Evolutionary conservation across 2,329 filamentous ascomycete species (phyloP).

Genomic region (Monosporascus sp.): DNA sequence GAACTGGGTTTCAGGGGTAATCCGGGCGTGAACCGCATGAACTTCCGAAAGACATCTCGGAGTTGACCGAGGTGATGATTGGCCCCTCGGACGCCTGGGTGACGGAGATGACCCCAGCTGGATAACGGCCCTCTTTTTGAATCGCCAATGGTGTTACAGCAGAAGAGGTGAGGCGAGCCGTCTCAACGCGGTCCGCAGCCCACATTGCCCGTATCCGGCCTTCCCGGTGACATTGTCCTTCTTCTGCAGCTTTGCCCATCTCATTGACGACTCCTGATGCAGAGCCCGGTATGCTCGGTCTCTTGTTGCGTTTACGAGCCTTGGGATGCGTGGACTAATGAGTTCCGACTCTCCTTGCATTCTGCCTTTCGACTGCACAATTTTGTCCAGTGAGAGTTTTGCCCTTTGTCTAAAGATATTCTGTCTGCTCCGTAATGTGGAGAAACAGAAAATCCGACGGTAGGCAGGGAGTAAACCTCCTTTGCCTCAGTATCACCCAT

Average conservation of each 20-base stretch:
- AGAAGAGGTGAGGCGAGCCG: slow-evolving; percentile 22
- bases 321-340: slow-evolving; percentile 2
- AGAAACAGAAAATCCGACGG: neutral
- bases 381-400: neutral
- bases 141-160: slow-evolving; percentile 7
- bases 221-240: slow-evolving; percentile 23
- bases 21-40: neutral
- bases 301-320: slow-evolving; percentile 6
- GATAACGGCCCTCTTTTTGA: neutral
- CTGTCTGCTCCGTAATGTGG: neutral
- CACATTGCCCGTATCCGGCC: slow-evolving; percentile 28
- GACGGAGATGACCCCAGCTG: neutral
- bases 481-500: neutral
- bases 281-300: slow-evolving; percentile 2
- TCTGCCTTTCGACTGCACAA: slow-evolving; percentile 4
- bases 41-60: neutral
- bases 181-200: slow-evolving; percentile 22
- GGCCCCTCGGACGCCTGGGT: neutral
- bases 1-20: neutral
- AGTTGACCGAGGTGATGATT: neutral
- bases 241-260: slow-evolving; percentile 19
- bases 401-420: slow-evolving; percentile 4
- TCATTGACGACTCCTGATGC: slow-evolving; percentile 13
- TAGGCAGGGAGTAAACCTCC: neutral
- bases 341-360: slow-evolving; percentile 2